Conservation (phyloP, 2,329 filamentous ascomycete genomes). For the Diaporthe vaccinii region DNA sequence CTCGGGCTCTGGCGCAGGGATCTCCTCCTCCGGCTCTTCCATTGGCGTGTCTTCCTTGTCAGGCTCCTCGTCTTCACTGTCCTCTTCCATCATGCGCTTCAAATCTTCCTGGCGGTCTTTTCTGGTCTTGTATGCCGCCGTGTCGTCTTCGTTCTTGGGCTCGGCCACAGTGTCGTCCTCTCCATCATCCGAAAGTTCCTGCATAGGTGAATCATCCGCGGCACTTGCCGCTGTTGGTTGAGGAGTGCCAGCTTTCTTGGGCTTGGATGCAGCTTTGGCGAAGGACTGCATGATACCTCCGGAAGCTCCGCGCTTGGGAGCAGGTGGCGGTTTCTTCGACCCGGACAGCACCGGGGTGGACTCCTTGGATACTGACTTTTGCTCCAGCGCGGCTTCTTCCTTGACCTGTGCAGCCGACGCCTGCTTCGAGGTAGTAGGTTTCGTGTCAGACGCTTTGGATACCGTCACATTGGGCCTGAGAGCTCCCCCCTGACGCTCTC, state of each 20-base stretch:
- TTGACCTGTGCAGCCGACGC: conserved; percentile 47
- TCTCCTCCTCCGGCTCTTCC: conserved; percentile 53
- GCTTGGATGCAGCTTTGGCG: conserved; percentile 70
- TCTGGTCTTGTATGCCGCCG: conserved; percentile 57
- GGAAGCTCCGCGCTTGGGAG: conserved; percentile 71
- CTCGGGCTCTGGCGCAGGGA: conserved; percentile 54
- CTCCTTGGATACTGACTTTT: conserved; percentile 54
- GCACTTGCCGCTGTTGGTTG: conserved; percentile 55
- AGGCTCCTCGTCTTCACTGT: conserved; percentile 42
- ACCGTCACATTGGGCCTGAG: conserved; percentile 47
- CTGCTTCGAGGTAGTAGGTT: conserved; percentile 46
- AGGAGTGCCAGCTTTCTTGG: conserved; percentile 60
- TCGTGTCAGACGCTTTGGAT: conserved; percentile 50
- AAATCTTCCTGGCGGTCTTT: conserved; percentile 77
- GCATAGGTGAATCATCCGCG: conserved; percentile 63
- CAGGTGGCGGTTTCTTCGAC: conserved; percentile 55
- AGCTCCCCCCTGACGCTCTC: conserved; percentile 57
- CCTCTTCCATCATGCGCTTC: conserved; percentile 61
- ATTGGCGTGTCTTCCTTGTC: conserved; percentile 45
- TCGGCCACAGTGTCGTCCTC: conserved; percentile 67
- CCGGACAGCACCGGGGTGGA: conserved; percentile 46
- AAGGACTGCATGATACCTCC: conserved; percentile 83
- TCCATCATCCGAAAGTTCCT: conserved; percentile 64
- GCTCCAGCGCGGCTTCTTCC: conserved; percentile 52
- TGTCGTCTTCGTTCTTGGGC: conserved; percentile 51